phyloP scores from a whole-genome alignment of 345 rosid genomes.

The Balakata baccata region DNA sequence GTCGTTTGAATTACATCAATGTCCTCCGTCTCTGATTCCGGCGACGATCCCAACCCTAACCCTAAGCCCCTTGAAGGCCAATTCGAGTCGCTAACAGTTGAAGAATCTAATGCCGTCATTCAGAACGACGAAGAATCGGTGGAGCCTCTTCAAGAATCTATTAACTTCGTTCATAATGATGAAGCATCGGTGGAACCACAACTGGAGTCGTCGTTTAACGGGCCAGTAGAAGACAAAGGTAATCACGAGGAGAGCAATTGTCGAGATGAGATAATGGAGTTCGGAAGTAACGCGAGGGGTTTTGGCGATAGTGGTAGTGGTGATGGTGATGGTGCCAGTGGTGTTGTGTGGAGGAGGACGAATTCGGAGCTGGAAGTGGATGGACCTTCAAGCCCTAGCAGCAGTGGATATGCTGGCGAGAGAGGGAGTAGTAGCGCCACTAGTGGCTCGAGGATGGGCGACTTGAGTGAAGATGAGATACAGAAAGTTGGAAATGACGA shows the following conservation, averaged over 20 bases:
- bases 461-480: conserved; percentile 55
- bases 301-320: conserved; percentile 17
- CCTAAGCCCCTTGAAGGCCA: conserved; percentile 16
- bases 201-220: conserved; percentile 7
- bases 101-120: too few relatives aligned
- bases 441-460: conserved; percentile 43
- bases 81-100: conserved; percentile 16
- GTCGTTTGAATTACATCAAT: background rate
- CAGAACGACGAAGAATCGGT: background rate
- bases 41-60: conserved; percentile 15
- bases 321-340: too few relatives aligned
- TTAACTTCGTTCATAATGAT: background rate
- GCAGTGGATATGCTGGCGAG: conserved; percentile 93
- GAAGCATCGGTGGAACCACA: background rate
- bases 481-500: conserved; percentile 34
- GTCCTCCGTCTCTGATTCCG: conserved; percentile 21
- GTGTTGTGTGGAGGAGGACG: conserved; percentile 31
- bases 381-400: conserved; percentile 68
- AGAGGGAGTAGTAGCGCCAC: conserved; percentile 81
- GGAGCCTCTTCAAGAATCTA: background rate
- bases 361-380: conserved; percentile 59
- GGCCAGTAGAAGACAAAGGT: conserved; percentile 12
- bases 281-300: conserved; percentile 3
- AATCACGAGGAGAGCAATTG: background rate
- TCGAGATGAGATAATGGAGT: background rate